Evolutionary conservation across 768 basidiomycete species (phyloP).

Genomic region (Boletus rubescentipes): DNA sequence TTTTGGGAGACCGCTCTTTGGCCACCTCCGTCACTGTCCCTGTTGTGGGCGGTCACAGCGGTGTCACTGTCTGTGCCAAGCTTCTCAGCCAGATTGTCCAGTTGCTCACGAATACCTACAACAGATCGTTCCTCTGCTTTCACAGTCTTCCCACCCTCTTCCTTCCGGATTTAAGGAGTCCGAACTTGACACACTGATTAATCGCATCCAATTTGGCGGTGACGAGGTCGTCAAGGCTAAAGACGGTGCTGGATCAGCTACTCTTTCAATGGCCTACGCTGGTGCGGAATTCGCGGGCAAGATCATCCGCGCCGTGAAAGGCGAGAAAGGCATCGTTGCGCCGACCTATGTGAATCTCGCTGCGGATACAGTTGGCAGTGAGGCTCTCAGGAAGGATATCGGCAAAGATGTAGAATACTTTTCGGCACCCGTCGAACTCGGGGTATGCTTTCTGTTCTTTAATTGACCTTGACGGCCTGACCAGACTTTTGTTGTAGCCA

Average conservation of each 20-base stretch:
- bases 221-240: slow-evolving; percentile 99
- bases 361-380: slow-evolving; percentile 68
- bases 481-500: slow-evolving; percentile 43
- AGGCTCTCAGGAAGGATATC: slow-evolving; percentile 77
- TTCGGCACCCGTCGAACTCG: slow-evolving; percentile 85
- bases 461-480: neutral
- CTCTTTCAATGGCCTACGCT: slow-evolving; percentile 95
- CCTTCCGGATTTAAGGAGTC: slow-evolving; percentile 52
- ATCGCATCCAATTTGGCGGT: slow-evolving; percentile 93
- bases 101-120: slow-evolving; percentile 6
- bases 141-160: slow-evolving; percentile 80
- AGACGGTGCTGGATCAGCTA: slow-evolving; percentile 86
- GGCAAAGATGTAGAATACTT: slow-evolving; percentile 81
- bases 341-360: slow-evolving; percentile 83
- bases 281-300: slow-evolving; percentile 87
- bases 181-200: slow-evolving; percentile 58
- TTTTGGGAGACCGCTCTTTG: slow-evolving; percentile 61
- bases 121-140: slow-evolving; percentile 91
- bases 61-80: slow-evolving; percentile 65
- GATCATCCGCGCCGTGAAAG: slow-evolving; percentile 79
- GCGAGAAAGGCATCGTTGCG: slow-evolving; percentile 82
- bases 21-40: slow-evolving; percentile 71
- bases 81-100: neutral
- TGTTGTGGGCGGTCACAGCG: slow-evolving; percentile 94
- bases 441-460: slow-evolving; percentile 46